Conservation (phyloP, 768 basidiomycete genomes). For the Lactarius tabidus region DNA sequence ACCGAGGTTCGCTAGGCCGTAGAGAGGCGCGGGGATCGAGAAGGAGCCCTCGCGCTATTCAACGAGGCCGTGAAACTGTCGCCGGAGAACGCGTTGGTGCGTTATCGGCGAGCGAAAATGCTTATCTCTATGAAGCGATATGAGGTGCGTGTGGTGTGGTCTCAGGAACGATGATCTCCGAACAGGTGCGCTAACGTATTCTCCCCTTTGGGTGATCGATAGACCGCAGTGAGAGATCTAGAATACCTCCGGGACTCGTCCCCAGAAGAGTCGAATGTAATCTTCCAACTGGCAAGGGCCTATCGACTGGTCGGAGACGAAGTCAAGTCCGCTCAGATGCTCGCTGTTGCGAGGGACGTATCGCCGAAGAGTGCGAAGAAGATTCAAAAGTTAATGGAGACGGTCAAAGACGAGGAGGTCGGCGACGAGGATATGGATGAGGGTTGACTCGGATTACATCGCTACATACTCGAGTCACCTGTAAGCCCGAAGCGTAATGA, state of each 20-base stretch:
- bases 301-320: conserved; percentile 80
- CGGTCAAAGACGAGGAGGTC: conserved; percentile 54
- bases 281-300: conserved; percentile 92
- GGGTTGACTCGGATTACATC: conserved; percentile 51
- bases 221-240: conserved; percentile 81
- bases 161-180: conserved; percentile 21
- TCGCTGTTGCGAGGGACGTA: conserved; percentile 89
- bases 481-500: neutral
- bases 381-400: conserved; percentile 75
- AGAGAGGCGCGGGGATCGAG: conserved; percentile 77
- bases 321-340: conserved; percentile 74
- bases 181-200: conserved; percentile 25
- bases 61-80: conserved; percentile 74
- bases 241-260: conserved; percentile 75
- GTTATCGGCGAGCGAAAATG: conserved; percentile 91
- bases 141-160: conserved; percentile 50
- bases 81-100: conserved; percentile 88
- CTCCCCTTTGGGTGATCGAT: conserved; percentile 20
- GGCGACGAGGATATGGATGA: conserved; percentile 73
- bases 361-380: conserved; percentile 87
- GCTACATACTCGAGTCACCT: neutral
- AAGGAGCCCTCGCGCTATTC: conserved; percentile 73
- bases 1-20: conserved; percentile 55
- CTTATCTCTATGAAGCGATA: conserved; percentile 81
- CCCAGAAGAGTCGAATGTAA: conserved; percentile 94